Evolutionary conservation across 2,329 filamentous ascomycete species (phyloP).

Genomic region (Xylariomycetidae sp.): DNA sequence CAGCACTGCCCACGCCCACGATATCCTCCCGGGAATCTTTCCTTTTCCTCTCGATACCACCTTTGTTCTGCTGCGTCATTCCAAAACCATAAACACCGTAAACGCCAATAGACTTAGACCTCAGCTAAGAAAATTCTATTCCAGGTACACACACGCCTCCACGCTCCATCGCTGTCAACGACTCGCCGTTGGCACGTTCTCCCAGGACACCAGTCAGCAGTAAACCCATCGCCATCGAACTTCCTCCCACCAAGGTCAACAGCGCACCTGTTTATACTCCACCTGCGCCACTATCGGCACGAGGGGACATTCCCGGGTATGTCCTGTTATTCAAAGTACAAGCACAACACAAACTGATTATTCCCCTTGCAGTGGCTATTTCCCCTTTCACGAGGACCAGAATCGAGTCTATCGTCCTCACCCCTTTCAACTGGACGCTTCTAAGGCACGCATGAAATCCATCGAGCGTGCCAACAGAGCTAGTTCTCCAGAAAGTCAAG

Average conservation of each 20-base stretch:
- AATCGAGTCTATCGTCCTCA: conserved; percentile 44
- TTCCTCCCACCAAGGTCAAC: conserved; percentile 37
- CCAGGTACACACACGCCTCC: conserved; percentile 17
- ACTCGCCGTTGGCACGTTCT: conserved; percentile 17
- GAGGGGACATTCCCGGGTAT: conserved; percentile 57
- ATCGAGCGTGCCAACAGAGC: conserved; percentile 29
- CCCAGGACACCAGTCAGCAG: conserved; percentile 25
- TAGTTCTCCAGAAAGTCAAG: conserved; percentile 16
- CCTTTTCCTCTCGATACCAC: conserved; percentile 3
- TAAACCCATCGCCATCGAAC: conserved; percentile 50
- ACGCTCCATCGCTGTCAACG: conserved; percentile 12
- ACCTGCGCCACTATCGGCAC: conserved; percentile 48
- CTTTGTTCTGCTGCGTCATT: conserved; percentile 1
- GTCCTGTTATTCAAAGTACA: conserved; percentile 22
- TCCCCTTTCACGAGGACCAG: conserved; percentile 55
- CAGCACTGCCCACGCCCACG: conserved; percentile 4
- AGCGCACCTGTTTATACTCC: conserved; percentile 38
- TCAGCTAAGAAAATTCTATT: conserved; percentile 19
- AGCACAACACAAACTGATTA: conserved; percentile 1
- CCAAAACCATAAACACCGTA: neutral
- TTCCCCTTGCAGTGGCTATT: conserved; percentile 46
- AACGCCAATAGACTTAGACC: too few relatives aligned
- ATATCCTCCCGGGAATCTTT: conserved; percentile 7
- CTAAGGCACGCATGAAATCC: conserved; percentile 33
- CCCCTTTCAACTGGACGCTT: conserved; percentile 43